Conservation (phyloP, 73 alveolate species). For the Halteria grandinella region DNA sequence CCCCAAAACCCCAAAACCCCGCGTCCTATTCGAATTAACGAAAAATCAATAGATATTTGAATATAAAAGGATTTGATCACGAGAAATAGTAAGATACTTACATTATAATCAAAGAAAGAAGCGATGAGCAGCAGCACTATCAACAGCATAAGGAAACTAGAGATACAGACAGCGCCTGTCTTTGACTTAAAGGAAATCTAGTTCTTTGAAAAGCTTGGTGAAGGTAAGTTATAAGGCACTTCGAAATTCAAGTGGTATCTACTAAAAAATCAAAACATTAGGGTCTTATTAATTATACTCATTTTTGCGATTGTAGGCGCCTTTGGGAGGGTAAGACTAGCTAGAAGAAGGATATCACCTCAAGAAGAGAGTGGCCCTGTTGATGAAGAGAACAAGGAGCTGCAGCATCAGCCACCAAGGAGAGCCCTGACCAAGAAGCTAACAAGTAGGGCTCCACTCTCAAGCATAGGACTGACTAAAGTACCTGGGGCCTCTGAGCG, state of each 20-base stretch:
- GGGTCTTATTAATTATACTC: too few species aligned
- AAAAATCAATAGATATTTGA: too few species aligned
- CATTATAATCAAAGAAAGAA: too few species aligned
- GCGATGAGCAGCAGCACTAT: too few species aligned
- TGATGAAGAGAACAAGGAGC: conserved; percentile 34
- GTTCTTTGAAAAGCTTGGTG: conserved; percentile 29
- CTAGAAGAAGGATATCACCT: not conserved
- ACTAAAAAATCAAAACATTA: too few species aligned
- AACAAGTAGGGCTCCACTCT: not conserved
- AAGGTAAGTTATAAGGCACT: not conserved
- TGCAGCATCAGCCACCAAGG: not conserved
- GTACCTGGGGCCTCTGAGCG: conserved; percentile 3
- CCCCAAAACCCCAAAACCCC: too few species aligned
- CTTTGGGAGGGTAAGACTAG: conserved; percentile 28
- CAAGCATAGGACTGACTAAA: not conserved
- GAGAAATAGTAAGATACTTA: too few species aligned
- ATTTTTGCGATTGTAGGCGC: conserved; percentile 11
- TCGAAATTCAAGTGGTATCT: too few species aligned
- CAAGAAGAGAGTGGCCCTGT: not conserved
- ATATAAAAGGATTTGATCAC: too few species aligned
- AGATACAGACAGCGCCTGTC: not conserved
- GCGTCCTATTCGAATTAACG: too few species aligned
- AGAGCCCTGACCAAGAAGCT: not conserved
- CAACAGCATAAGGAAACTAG: not conserved
- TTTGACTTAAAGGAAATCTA: not conserved